phyloP scores from a whole-genome alignment of 1,284 basidiomycete species.

The Sanghuangporus baumii region DNA sequence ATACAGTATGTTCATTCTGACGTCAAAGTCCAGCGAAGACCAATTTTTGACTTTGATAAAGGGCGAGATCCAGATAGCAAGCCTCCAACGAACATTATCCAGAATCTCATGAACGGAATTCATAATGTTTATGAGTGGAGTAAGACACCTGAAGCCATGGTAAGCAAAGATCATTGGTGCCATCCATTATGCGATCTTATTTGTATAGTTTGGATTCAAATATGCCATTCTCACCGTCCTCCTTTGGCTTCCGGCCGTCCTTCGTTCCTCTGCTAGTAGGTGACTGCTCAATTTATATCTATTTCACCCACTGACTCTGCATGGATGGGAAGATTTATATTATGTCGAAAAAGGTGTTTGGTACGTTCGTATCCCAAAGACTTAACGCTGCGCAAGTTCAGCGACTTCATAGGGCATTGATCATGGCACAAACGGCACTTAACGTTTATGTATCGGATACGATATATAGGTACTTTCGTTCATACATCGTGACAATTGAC shows the following conservation, averaged over 20 bases:
- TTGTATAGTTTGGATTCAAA: constrained; percentile 46
- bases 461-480: constrained; percentile 38
- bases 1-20: constrained; percentile 31
- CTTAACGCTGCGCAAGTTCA: background rate
- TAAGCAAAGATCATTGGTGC: constrained; percentile 22
- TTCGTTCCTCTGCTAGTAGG: constrained; percentile 40
- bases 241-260: constrained; percentile 51
- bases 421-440: constrained; percentile 63
- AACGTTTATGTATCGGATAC: constrained; percentile 61
- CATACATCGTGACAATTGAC: constrained; percentile 21
- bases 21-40: background rate
- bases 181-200: background rate
- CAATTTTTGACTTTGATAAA: constrained; percentile 20
- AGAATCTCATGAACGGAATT: constrained; percentile 32
- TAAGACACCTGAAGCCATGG: constrained; percentile 39
- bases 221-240: constrained; percentile 49
- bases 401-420: constrained; percentile 44
- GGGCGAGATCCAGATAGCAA: constrained; percentile 44
- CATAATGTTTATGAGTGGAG: constrained; percentile 37
- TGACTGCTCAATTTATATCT: constrained; percentile 8
- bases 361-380: constrained; percentile 23
- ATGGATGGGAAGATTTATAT: constrained; percentile 32
- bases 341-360: constrained; percentile 40
- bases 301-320: background rate
- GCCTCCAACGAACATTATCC: constrained; percentile 38